Evolutionary conservation across 768 basidiomycete species (phyloP).

Genomic region (Lentinula raphanica): DNA sequence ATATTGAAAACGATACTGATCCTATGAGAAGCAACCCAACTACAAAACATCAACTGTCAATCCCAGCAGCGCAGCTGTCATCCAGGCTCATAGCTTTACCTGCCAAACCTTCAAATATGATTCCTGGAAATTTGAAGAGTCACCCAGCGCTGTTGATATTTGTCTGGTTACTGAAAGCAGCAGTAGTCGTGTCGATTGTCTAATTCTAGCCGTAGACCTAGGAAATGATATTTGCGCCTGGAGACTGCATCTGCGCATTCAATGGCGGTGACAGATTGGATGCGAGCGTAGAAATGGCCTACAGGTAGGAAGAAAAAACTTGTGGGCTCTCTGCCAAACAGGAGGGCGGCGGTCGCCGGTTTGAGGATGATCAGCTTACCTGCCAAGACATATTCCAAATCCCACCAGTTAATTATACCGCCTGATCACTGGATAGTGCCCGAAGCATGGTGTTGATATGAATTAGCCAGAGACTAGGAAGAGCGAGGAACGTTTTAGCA

Average conservation of each 20-base stretch:
- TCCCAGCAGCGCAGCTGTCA: conserved; percentile 12
- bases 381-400: conserved; percentile 70
- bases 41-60: neutral
- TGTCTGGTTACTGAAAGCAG: conserved; percentile 55
- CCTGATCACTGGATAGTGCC: conserved; percentile 80
- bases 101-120: conserved; percentile 12
- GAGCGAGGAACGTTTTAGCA: neutral
- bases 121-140: conserved; percentile 6
- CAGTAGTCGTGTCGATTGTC: conserved; percentile 44
- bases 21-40: no score
- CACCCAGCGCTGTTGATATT: conserved; percentile 43
- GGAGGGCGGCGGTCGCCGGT: no score
- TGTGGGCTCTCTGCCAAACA: no score
- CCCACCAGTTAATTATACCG: conserved; percentile 76
- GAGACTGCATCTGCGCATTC: conserved; percentile 48
- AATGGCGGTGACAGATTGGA: conserved; percentile 57
- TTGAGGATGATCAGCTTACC: conserved; percentile 32
- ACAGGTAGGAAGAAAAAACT: no score
- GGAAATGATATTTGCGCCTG: conserved; percentile 46
- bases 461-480: conserved; percentile 71
- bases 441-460: conserved; percentile 53
- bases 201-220: conserved; percentile 61
- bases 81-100: conserved; percentile 9
- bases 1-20: no score
- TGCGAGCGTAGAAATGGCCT: conserved; percentile 69